Evolutionary conservation across 805 yeast species (phyloP).

Genomic region (Lipomyces yamadae): DNA sequence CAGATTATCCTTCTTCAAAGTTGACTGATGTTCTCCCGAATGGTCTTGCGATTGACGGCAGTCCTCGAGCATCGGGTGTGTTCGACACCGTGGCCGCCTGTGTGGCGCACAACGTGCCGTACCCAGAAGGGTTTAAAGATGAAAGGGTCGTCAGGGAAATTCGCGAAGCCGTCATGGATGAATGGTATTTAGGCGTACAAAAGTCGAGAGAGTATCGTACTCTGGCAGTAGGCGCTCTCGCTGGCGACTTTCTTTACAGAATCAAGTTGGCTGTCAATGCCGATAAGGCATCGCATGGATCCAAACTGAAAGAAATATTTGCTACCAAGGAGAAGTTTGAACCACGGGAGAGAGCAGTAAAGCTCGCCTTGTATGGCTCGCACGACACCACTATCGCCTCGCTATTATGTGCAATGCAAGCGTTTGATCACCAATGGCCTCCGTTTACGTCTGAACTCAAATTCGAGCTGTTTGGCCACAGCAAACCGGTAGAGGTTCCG

Average conservation of each 20-base stretch:
- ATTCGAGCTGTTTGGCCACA: conserved; percentile 32
- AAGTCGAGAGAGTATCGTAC: conserved; percentile 31
- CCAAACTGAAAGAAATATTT: background rate
- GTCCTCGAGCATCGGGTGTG: conserved; percentile 38
- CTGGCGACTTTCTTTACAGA: conserved; percentile 34
- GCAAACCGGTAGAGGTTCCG: background rate
- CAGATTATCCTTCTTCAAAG: conserved; percentile 31
- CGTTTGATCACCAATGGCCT: conserved; percentile 37
- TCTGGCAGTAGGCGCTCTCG: conserved; percentile 38
- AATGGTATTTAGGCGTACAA: conserved; percentile 38
- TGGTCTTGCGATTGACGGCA: conserved; percentile 37
- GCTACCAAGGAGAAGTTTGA: background rate
- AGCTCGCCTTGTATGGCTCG: conserved; percentile 37
- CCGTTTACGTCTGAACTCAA: conserved; percentile 38
- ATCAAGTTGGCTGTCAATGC: conserved; percentile 28
- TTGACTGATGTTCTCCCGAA: conserved; percentile 32
- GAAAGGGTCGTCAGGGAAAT: conserved; percentile 17
- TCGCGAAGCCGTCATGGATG: conserved; percentile 33
- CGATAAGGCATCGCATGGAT: conserved; percentile 14
- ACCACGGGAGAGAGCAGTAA: conserved; percentile 19
- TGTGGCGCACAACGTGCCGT: conserved; percentile 27
- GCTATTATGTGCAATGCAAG: conserved; percentile 32
- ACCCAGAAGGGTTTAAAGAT: conserved; percentile 30
- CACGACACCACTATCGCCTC: conserved; percentile 39
- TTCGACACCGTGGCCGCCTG: conserved; percentile 36